Conservation (phyloP, 2,329 filamentous ascomycete genomes). For the Penicillium expansum region DNA sequence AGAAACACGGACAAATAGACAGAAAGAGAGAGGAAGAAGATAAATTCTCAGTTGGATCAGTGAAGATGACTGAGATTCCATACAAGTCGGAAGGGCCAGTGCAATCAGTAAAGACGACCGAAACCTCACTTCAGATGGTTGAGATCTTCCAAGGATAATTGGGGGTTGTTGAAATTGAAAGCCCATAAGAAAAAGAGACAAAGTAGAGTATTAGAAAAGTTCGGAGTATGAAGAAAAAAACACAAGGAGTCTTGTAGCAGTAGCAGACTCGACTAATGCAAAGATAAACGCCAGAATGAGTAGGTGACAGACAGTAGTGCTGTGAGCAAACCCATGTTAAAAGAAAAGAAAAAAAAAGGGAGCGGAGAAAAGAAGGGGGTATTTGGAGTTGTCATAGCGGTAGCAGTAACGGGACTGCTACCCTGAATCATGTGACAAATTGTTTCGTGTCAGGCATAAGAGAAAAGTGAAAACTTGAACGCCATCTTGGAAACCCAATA, state of each 20-base stretch:
- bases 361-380: conserved; percentile 6
- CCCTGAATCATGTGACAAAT: conserved; percentile 6
- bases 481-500: conserved; percentile 12
- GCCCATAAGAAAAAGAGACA: background rate
- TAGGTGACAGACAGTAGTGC: background rate
- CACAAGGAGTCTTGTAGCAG: background rate
- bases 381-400: conserved; percentile 6
- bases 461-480: conserved; percentile 9
- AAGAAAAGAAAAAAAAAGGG: background rate
- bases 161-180: conserved; percentile 1
- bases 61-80: conserved; percentile 30
- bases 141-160: background rate
- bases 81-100: conserved; percentile 22
- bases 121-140: conserved; percentile 8
- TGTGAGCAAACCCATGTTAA: background rate
- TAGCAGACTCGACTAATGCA: conserved; percentile 8
- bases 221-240: conserved; percentile 1
- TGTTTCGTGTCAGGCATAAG: conserved; percentile 5
- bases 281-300: conserved; percentile 8
- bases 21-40: conserved; percentile 4
- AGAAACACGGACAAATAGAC: background rate
- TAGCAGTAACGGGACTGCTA: background rate
- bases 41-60: conserved; percentile 31
- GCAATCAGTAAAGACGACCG: conserved; percentile 40
- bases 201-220: conserved; percentile 13